phyloP scores from a whole-genome alignment of 768 basidiomycete genomes.

The Lentinula boryana region DNA sequence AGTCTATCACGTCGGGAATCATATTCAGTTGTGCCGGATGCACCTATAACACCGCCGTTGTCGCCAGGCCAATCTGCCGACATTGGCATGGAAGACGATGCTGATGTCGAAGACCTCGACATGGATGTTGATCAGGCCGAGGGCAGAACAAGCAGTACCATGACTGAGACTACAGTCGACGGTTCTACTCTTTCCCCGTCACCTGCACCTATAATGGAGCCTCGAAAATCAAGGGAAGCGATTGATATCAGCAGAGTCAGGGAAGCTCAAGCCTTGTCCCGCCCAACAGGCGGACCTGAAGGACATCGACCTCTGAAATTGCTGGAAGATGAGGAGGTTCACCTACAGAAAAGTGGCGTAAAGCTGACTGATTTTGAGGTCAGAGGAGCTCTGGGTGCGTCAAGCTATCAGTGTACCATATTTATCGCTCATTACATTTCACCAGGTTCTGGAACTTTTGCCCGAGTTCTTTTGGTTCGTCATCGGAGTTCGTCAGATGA shows the following conservation, averaged over 20 bases:
- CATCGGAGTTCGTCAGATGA: conserved; percentile 44
- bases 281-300: conserved; percentile 1
- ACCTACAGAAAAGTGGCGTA: conserved; percentile 53
- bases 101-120: conserved; percentile 15
- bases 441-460: conserved; percentile 94
- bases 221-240: conserved; percentile 5
- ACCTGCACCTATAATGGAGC: background rate
- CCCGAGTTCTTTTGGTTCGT: conserved; percentile 84
- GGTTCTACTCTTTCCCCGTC: background rate
- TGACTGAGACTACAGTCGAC: conserved; percentile 4
- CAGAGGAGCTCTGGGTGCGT: conserved; percentile 67
- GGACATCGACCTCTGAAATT: conserved; percentile 44
- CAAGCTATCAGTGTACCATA: background rate
- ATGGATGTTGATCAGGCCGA: conserved; percentile 7
- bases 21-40: conserved; percentile 35
- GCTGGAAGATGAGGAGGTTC: conserved; percentile 67
- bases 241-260: conserved; percentile 6
- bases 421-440: background rate
- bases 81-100: conserved; percentile 8
- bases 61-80: conserved; percentile 45
- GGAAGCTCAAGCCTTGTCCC: background rate
- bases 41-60: conserved; percentile 68
- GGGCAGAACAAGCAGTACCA: conserved; percentile 25
- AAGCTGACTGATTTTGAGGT: conserved; percentile 78
- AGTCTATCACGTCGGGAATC: conserved; percentile 1